Evolutionary conservation across 2,329 filamentous ascomycete genomes (phyloP).

Genomic region (Nemania sp.): DNA sequence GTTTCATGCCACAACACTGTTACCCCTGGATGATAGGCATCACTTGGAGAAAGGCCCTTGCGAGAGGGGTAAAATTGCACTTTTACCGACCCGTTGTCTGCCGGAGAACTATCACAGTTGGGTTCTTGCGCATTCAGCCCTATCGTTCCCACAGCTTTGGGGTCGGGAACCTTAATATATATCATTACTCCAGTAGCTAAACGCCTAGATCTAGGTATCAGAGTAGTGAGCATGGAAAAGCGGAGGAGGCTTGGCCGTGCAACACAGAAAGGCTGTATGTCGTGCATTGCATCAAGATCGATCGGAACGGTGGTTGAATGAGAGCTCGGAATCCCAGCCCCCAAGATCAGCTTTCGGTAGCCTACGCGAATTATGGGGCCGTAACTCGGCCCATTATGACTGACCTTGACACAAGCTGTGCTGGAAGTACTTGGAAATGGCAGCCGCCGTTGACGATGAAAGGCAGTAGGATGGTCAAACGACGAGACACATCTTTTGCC

Average conservation of each 20-base stretch:
- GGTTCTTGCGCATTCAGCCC: constrained; percentile 11
- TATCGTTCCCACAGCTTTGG: neutral
- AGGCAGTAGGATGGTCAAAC: no score
- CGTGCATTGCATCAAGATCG: constrained; percentile 5
- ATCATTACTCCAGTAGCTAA: neutral
- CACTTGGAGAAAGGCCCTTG: neutral
- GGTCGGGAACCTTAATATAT: neutral
- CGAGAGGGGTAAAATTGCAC: no score
- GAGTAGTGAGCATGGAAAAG: neutral
- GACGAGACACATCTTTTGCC: no score
- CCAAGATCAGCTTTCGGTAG: neutral
- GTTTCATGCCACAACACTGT: neutral
- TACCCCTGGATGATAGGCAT: neutral
- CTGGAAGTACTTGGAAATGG: neutral
- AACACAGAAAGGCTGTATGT: constrained; percentile 3
- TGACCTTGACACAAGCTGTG: neutral
- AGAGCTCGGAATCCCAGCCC: neutral
- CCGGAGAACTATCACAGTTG: no score
- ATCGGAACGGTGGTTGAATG: constrained; percentile 5
- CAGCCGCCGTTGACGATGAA: no score
- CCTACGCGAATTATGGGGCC: neutral
- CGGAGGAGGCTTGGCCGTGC: constrained; percentile 1
- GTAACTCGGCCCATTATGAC: neutral
- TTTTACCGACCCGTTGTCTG: no score
- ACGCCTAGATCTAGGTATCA: neutral